Evolutionary conservation across 306 rosid genomes (phyloP).

Genomic region (Echinosophora koreensis): DNA sequence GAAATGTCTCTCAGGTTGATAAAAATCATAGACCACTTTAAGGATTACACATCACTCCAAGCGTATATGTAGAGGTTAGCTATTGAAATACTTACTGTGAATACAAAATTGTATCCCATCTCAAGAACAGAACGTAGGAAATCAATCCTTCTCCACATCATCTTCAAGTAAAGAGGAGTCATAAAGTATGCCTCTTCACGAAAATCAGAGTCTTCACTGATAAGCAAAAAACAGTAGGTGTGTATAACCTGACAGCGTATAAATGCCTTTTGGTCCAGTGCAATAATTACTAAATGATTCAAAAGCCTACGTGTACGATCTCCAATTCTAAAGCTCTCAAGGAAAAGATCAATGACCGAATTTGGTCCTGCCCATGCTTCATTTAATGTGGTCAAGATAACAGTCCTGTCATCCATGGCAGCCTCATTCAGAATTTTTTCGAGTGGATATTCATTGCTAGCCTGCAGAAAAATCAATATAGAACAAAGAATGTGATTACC

Average conservation of each 20-base stretch:
- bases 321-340: constrained; percentile 92
- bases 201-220: constrained; percentile 76
- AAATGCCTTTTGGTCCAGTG: constrained; percentile 83
- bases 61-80: constrained; percentile 30
- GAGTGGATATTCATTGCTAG: constrained; percentile 62
- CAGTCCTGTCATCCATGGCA: constrained; percentile 82
- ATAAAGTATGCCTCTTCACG: constrained; percentile 83
- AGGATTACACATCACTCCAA: constrained; percentile 20
- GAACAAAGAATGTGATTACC: constrained; percentile 25
- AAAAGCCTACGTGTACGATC: constrained; percentile 70
- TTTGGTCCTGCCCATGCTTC: constrained; percentile 95
- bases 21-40: background rate
- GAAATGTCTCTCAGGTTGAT: constrained; percentile 26
- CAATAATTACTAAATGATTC: constrained; percentile 85
- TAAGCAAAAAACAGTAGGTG: constrained; percentile 74
- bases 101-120: constrained; percentile 92
- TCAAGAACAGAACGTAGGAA: constrained; percentile 83
- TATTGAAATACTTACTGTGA: constrained; percentile 73
- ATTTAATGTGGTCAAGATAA: constrained; percentile 88
- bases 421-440: constrained; percentile 73
- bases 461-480: constrained; percentile 52
- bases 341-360: constrained; percentile 86
- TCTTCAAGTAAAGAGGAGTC: constrained; percentile 89
- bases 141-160: constrained; percentile 98
- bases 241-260: constrained; percentile 76